Base-by-base conservation (phyloP, 495 filamentous ascomycete genomes). In the Aspergillus leporis region DNA sequence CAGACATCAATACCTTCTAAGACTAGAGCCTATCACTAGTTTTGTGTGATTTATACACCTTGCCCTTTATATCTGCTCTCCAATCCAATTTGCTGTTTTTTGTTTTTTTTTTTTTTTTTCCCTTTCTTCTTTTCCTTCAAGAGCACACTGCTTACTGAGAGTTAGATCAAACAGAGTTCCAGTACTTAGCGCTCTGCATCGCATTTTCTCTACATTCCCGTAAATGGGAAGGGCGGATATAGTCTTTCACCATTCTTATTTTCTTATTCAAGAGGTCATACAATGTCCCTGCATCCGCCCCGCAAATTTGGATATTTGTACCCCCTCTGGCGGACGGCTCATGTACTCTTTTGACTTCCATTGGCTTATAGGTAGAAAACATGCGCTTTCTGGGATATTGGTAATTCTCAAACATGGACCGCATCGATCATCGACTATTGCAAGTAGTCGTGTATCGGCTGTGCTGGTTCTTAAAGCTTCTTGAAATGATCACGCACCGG, bases 301-400 rank as follows among this genome's bases (percentile, higher is more conserved):
- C 62, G 34, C 21, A 58, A 34, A 65, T 30, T n/a, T 43, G 36
- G 45, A 34, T 25, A 60, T 61, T n/a, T n/a, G 22, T 18, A 61
- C 23, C 13, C 62, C 62, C 55, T 58, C 55, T 19, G 62, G 62
- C 16, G 62, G 62, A 23, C 52, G 51, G 45, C 51, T 38, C 50
- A 61, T 59, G 34, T 65, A 61, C 31, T 58, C 51, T 28, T 61
- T 48, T 2, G 62, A 65, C 41, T 58, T 53, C 59, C 62, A 65
- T 59, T 52, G 59, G 23, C 62, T 53, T 12, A 61, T 54, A 16
- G 59, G 62, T 47, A 65, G 32, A 40, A 61, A 61, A 50, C 28
- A 47, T 31, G 53, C 18, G 46, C 41, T 59, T 38, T 59, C 59
- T 13, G 62, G n/a, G 16, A 65, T 59, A 23, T 49, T 28, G 16